Conservation (phyloP, 192 early-diverging fungal genomes). For the Coemansia sp. region DNA sequence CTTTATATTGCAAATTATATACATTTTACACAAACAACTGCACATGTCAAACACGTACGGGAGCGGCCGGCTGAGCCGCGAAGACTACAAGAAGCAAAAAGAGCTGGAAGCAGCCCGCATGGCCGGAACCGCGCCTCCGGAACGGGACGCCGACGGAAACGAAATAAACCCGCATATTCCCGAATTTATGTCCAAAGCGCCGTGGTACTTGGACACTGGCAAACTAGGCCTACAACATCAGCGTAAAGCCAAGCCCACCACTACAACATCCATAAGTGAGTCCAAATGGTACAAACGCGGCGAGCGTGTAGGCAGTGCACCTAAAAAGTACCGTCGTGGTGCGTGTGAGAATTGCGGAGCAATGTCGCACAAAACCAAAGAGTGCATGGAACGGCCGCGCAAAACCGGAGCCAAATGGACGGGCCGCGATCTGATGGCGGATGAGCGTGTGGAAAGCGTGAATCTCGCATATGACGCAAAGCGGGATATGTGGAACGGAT, state of each 20-base stretch:
- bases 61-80: slow-evolving; percentile 78
- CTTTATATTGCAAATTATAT: background rate
- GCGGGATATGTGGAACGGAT: slow-evolving; percentile 98
- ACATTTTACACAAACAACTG: background rate
- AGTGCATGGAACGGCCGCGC: slow-evolving; percentile 91
- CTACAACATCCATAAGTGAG: slow-evolving; percentile 6
- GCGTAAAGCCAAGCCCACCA: slow-evolving; percentile 28
- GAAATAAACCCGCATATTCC: slow-evolving; percentile 99
- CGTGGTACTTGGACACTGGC: slow-evolving; percentile 88
- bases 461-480: slow-evolving; percentile 91
- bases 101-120: slow-evolving; percentile 95
- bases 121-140: slow-evolving; percentile 86
- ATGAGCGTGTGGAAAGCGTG: slow-evolving; percentile 79
- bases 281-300: slow-evolving; percentile 41
- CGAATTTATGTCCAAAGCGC: slow-evolving; percentile 91
- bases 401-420: slow-evolving; percentile 89
- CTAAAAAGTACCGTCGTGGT: slow-evolving; percentile 91
- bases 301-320: slow-evolving; percentile 61
- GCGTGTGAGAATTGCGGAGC: slow-evolving; percentile 99
- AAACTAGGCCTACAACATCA: slow-evolving; percentile 88
- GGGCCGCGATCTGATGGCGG: slow-evolving; percentile 73
- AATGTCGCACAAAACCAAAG: slow-evolving; percentile 88
- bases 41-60: background rate
- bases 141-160: slow-evolving; percentile 80
- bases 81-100: slow-evolving; percentile 93